Conservation (phyloP, 2,329 filamentous ascomycete species). For the Nakataea oryzae region DNA sequence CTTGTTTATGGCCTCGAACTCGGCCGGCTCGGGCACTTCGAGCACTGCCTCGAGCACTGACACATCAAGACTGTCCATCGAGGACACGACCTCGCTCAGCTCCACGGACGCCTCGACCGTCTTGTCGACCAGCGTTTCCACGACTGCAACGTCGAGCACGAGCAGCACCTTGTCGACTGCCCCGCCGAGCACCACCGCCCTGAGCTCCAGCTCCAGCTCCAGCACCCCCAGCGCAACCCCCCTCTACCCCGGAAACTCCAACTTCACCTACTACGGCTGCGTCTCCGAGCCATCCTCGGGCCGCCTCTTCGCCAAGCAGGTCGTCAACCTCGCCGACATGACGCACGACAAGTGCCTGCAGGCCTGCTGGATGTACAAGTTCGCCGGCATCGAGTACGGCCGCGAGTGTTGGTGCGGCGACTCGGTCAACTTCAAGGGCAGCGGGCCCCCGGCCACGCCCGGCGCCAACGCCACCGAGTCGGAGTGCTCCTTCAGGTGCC, state of each 20-base stretch:
- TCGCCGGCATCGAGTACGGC: constrained; percentile 26
- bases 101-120: background rate
- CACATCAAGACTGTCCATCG: too few species aligned
- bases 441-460: constrained; percentile 7
- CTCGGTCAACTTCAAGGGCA: constrained; percentile 11
- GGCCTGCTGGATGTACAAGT: constrained; percentile 18
- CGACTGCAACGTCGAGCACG: constrained; percentile 3
- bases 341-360: constrained; percentile 18
- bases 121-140: background rate
- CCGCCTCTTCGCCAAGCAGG: constrained; percentile 7
- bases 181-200: background rate
- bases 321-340: constrained; percentile 12
- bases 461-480: background rate
- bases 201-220: background rate
- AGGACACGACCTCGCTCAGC: background rate
- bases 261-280: constrained; percentile 13
- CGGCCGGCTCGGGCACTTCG: constrained; percentile 2
- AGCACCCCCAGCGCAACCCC: background rate
- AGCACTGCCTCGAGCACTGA: constrained; percentile 7
- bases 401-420: constrained; percentile 29
- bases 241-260: constrained; percentile 7
- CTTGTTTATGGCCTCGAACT: constrained; percentile 1
- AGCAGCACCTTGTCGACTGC: background rate
- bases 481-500: constrained; percentile 6
- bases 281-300: constrained; percentile 10